Percentiles rank a stretch among this genome's conserved stretches.
Conservation (phyloP, 352 stramenopile species). For the Peronospora destructor region DNA sequence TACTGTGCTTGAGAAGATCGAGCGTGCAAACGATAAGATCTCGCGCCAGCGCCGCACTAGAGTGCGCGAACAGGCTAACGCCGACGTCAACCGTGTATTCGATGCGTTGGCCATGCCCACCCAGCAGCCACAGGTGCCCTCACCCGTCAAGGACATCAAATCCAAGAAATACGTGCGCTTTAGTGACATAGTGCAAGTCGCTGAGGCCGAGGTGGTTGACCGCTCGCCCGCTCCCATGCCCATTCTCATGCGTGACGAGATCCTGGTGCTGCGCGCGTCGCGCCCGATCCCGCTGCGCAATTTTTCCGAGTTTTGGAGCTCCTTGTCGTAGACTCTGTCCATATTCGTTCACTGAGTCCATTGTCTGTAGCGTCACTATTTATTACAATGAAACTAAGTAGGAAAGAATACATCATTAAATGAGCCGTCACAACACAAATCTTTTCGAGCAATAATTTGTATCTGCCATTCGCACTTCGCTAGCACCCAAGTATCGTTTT, state of each 20-base stretch:
- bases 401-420: slow-evolving; percentile 22
- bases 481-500: slow-evolving; percentile 42
- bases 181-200: slow-evolving; percentile 44
- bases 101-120: slow-evolving; percentile 16
- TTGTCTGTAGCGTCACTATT: slow-evolving; percentile 38
- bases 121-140: slow-evolving; percentile 23
- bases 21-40: slow-evolving; percentile 74
- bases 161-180: slow-evolving; percentile 48
- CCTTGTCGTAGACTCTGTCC: slow-evolving; percentile 14
- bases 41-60: slow-evolving; percentile 53
- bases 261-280: slow-evolving; percentile 66
- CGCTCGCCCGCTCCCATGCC: slow-evolving; percentile 53
- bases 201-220: slow-evolving; percentile 40
- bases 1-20: slow-evolving; percentile 72
- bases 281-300: slow-evolving; percentile 65
- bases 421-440: slow-evolving; percentile 11
- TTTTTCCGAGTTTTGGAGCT: slow-evolving; percentile 79
- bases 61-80: slow-evolving; percentile 58
- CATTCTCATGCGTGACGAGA: slow-evolving; percentile 66
- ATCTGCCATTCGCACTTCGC: neutral
- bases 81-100: slow-evolving; percentile 25
- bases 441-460: neutral
- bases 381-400: slow-evolving; percentile 22
- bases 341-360: slow-evolving; percentile 14
- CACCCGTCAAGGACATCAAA: slow-evolving; percentile 19